Evolutionary conservation across 805 yeast species (phyloP), one percentile per base, ranked within the genome.

Genomic region (Lachancea mirantina): DNA sequence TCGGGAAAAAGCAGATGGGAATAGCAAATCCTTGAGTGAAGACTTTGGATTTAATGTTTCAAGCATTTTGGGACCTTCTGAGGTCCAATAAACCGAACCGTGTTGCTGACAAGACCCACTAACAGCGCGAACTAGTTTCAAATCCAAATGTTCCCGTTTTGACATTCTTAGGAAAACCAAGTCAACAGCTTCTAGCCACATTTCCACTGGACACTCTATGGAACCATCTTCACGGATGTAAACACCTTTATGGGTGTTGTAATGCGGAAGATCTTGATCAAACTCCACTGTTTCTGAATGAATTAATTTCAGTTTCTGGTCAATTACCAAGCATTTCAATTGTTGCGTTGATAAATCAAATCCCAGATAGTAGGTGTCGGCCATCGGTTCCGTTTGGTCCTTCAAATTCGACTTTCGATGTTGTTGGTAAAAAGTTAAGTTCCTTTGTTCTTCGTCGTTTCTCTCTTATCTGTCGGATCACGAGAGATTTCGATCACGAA

Each of bases 31-130:
- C 22, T 63, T 51, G 30, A 83, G 59, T 2, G 63, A 38, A 8
- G 40, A 40, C 2, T 47, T 30, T 1, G 63, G 43, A 9, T 50
- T 40, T 35, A 82, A 57, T 0, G 45, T 38, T 1, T 39, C 26
- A 32, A 85, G 62, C 3, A 65, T 40, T 0, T 43, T 39, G 1
- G 58, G 54, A 1, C 83, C 78, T 6, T 59, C 45, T 4, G 56
- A 15, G 1, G 84, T 68, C 89, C 94, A 84, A 50, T 65, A 87
- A 2, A 88, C 87, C 2, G 94, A 80, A 0, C 95, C 96, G 50
- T 87, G 96, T 50, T 87, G 96, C 59, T 87, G 95, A 36, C 94
- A 81, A 0, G 94, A 84, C 0, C 96, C 96, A 26, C 82, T 70
- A 30, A 87, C 69, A 2, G 82, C 85, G 24, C 47, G 64, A 10